These are phyloP conservation scores for Thinopyrum elongatum DNA, from an alignment of 176 grass and related monocot species.

Conservation along the genomic window DNA sequence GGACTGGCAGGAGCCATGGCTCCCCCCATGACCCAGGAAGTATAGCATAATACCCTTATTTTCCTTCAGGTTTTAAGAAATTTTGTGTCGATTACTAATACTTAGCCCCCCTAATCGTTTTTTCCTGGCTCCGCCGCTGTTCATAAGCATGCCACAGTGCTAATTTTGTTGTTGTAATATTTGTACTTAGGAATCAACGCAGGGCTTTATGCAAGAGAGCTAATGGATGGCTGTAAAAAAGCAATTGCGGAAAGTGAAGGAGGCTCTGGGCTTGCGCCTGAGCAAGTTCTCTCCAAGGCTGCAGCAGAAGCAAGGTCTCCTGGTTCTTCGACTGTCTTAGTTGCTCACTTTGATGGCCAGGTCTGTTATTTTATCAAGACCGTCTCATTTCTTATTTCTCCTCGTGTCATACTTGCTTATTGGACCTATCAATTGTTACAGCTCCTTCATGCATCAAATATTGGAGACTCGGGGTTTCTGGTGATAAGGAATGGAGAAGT, in stretches of 20 bases:
- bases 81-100: no score
- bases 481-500: constrained; percentile 82
- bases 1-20: no score
- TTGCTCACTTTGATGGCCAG: constrained; percentile 92
- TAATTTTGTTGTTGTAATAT: not conserved
- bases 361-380: constrained; percentile 35
- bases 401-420: not conserved
- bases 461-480: constrained; percentile 92
- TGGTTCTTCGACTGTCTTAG: constrained; percentile 88
- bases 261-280: constrained; percentile 41
- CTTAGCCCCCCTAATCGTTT: no score
- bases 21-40: no score
- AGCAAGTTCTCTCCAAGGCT: constrained; percentile 63
- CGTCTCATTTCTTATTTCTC: not conserved
- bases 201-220: constrained; percentile 75
- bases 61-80: no score
- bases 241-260: constrained; percentile 39
- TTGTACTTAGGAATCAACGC: constrained; percentile 71
- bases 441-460: constrained; percentile 83
- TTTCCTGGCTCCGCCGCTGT: no score
- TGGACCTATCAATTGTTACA: constrained; percentile 22
- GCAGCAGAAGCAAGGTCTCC: constrained; percentile 68
- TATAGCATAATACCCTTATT: no score
- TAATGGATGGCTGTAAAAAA: constrained; percentile 80
- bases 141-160: not conserved